These are phyloP conservation scores for Clarireedia homoeocarpa DNA, from an alignment of 2,329 filamentous ascomycete species.

Conservation along the genomic window DNA sequence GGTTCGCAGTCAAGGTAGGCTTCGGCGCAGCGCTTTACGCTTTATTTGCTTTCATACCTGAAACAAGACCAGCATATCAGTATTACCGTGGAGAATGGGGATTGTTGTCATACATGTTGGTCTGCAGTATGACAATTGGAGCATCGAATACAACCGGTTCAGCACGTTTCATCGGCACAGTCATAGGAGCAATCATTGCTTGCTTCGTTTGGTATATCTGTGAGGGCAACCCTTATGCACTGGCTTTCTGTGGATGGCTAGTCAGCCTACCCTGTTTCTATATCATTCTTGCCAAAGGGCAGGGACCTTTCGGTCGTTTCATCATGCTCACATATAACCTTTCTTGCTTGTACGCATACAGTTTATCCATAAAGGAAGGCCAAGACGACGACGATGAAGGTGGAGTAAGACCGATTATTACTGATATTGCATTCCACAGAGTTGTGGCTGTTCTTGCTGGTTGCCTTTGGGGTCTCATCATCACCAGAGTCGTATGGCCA, in stretches of 20 bases:
- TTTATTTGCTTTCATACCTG: constrained; percentile 75
- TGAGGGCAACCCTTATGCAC: constrained; percentile 61
- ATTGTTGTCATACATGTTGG: constrained; percentile 92
- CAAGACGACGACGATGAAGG: constrained; percentile 85
- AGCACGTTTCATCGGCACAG: constrained; percentile 78
- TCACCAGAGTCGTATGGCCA: constrained; percentile 87
- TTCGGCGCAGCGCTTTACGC: constrained; percentile 84
- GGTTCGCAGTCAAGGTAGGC: constrained; percentile 88
- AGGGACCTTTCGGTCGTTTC: constrained; percentile 86
- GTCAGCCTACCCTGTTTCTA: constrained; percentile 82
- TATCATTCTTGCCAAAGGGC: constrained; percentile 75
- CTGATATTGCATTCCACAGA: constrained; percentile 80
- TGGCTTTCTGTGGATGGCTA: constrained; percentile 76
- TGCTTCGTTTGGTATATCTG: constrained; percentile 72
- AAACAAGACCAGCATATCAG: constrained; percentile 71
- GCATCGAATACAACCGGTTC: constrained; percentile 89
- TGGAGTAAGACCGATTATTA: constrained; percentile 73
- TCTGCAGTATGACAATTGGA: constrained; percentile 95
- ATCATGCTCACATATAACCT: constrained; percentile 95
- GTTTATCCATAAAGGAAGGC: constrained; percentile 69
- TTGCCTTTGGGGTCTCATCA: constrained; percentile 84
- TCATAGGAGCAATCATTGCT: constrained; percentile 70
- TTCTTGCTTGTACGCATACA: constrained; percentile 89
- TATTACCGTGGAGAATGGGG: constrained; percentile 97
- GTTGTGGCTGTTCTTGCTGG: constrained; percentile 80